Base-by-base conservation (phyloP, 139 green algal species). In the Ettlia oleoabundans region DNA sequence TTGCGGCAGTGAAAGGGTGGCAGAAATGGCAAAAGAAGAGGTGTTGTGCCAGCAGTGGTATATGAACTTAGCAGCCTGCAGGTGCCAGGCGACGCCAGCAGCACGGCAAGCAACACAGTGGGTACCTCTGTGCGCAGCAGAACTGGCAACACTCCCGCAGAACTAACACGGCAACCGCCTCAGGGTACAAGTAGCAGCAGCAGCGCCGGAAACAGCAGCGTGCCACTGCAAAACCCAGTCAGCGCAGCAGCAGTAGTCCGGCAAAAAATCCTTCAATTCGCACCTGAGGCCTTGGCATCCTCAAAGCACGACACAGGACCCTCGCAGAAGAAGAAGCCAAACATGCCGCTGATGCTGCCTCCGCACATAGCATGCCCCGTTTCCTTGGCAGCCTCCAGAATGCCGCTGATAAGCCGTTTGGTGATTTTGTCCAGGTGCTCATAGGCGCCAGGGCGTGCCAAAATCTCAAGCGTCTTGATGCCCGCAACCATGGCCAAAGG, bases 251-350 rank as follows among this genome's bases (percentile, higher is more conserved):
- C n/a, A 10, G n/a, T 42, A 33, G 40, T 88, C 87, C 26, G 38
- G 4, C 3, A 28, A 24, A n/a, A n/a, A n/a, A n/a, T n/a, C n/a
- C n/a, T n/a, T n/a, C n/a, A n/a, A n/a, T n/a, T n/a, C 76, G 4
- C 64, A 82, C 77, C 77, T 75, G 80, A 51, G 15, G 90, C 90
- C 35, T 92, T 93, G 68, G 96, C 97, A 37, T 99, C 96, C 78
- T 96, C 92, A 85, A 96, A 98, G 83, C 74, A 93, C 28, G 69
- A 90, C 35, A 99, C 90, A 30, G 97, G 96, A 38, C 94, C 95
- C 77, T 97, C 90, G 78, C 87, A 94, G 94, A 99, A 99, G 94
- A 99, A 99, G 90, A 99, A 98, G 76, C 97, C 97, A 88, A 99
- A 99, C 97, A 99, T 99, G 84, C 94, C 97, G 73, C 78, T 91